Evolutionary conservation across 2,329 filamentous ascomycete species (phyloP).

Genomic region (Aspergillus glaucus): DNA sequence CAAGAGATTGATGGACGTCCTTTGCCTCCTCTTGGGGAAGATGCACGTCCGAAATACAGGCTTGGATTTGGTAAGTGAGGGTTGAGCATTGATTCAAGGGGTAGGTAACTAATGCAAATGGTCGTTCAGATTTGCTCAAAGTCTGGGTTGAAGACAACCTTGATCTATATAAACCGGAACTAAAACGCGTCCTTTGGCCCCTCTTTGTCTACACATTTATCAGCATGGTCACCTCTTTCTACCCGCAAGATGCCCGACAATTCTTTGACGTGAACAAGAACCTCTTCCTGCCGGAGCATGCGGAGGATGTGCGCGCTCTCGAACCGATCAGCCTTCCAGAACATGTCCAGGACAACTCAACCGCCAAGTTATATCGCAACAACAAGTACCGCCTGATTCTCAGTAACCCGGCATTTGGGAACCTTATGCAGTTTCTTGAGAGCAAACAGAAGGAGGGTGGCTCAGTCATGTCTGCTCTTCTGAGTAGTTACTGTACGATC

Average conservation of each 20-base stretch:
- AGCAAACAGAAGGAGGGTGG: conserved; percentile 78
- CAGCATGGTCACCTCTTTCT: conserved; percentile 67
- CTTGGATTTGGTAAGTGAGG: conserved; percentile 56
- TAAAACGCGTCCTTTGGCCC: conserved; percentile 84
- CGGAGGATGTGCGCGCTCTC: conserved; percentile 73
- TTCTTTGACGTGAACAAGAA: conserved; percentile 66
- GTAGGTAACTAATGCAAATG: conserved; percentile 1
- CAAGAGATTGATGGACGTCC: conserved; percentile 75
- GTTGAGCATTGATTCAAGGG: not conserved
- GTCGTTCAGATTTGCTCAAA: conserved; percentile 54
- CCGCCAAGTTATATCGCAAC: conserved; percentile 73
- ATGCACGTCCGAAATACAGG: conserved; percentile 71
- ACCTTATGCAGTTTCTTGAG: conserved; percentile 82
- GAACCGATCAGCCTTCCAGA: conserved; percentile 66
- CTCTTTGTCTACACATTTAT: conserved; percentile 91
- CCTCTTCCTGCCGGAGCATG: conserved; percentile 68
- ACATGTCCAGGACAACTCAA: conserved; percentile 69
- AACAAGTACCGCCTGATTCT: conserved; percentile 87
- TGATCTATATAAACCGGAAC: conserved; percentile 93
- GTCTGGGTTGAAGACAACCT: conserved; percentile 87
- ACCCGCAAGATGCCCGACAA: conserved; percentile 62
- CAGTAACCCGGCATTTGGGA: conserved; percentile 76
- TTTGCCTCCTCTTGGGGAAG: conserved; percentile 58
- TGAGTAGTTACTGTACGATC: conserved; percentile 57
- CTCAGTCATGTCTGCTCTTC: conserved; percentile 66